Evolutionary conservation across 2,329 filamentous ascomycete species (phyloP).

Genomic region (Pseudodiploospora longispora): DNA sequence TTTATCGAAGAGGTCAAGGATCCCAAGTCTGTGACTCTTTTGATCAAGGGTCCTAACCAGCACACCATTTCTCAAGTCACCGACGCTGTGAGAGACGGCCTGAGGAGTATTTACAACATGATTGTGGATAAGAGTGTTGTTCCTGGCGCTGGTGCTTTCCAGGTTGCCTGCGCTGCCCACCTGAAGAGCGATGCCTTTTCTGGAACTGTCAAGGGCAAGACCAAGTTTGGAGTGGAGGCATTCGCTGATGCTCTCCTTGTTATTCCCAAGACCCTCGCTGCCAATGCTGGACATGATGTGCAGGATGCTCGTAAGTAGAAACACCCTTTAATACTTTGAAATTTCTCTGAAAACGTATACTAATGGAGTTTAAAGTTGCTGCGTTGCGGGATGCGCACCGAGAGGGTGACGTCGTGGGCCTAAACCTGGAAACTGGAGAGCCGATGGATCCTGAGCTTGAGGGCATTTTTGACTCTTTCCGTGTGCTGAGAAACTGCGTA

Average conservation of each 20-base stretch:
- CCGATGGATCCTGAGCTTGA: conserved; percentile 92
- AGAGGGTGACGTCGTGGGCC: conserved; percentile 77
- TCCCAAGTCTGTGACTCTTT: conserved; percentile 90
- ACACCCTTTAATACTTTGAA: background rate
- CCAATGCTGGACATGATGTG: conserved; percentile 92
- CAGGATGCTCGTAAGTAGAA: conserved; percentile 76
- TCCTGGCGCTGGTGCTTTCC: conserved; percentile 90
- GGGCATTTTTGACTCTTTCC: conserved; percentile 93
- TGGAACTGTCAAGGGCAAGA: conserved; percentile 94
- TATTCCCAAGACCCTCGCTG: conserved; percentile 94
- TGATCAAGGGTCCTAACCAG: conserved; percentile 96
- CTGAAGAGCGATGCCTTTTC: conserved; percentile 79
- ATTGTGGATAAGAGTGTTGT: conserved; percentile 97
- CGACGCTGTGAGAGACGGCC: conserved; percentile 88
- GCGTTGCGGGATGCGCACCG: conserved; percentile 75
- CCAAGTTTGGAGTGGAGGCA: conserved; percentile 88
- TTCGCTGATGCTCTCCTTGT: conserved; percentile 92
- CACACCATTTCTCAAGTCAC: conserved; percentile 97
- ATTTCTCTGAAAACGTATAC: background rate
- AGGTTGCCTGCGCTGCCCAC: conserved; percentile 84
- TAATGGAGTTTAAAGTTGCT: conserved; percentile 52
- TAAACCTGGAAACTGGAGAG: conserved; percentile 79
- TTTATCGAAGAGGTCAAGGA: conserved; percentile 99
- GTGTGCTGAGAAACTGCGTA: conserved; percentile 86
- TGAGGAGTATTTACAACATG: conserved; percentile 97